These are phyloP conservation scores for Wickerhamiella siamensis DNA, from an alignment of 805 yeast genomes.

Conservation along the genomic window DNA sequence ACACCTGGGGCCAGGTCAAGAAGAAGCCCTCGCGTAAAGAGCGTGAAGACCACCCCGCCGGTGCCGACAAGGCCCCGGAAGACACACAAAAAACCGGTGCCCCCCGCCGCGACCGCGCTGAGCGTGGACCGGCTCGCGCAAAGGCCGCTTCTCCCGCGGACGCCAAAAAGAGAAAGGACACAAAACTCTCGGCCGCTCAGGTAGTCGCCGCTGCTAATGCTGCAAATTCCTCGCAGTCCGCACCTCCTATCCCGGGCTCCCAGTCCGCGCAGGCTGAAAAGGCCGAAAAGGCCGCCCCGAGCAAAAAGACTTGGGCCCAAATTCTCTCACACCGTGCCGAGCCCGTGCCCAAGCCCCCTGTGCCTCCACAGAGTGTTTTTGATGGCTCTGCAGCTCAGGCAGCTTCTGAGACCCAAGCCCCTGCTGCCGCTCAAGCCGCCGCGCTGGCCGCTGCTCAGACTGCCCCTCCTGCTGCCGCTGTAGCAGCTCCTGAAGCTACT, in stretches of 20 bases:
- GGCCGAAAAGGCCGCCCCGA: slow-evolving; percentile 4
- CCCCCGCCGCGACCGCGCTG: slow-evolving; percentile 2
- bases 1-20: slow-evolving; percentile 84
- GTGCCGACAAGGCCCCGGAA: slow-evolving; percentile 1
- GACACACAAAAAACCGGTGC: not conserved
- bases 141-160: slow-evolving; percentile 8
- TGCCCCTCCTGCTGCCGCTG: slow-evolving; percentile 11
- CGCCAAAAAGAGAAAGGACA: slow-evolving; percentile 12
- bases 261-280: slow-evolving; percentile 2
- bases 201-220: slow-evolving; percentile 10
- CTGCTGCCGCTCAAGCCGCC: slow-evolving; percentile 7
- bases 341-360: slow-evolving; percentile 3
- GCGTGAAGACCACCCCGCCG: slow-evolving; percentile 27
- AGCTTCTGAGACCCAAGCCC: slow-evolving; percentile 12
- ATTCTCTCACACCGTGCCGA: slow-evolving; percentile 4
- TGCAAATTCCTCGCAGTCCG: slow-evolving; percentile 14
- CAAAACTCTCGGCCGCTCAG: slow-evolving; percentile 4
- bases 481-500: slow-evolving; percentile 9
- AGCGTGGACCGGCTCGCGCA: not conserved
- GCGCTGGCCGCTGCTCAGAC: slow-evolving; percentile 9
- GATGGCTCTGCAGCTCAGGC: slow-evolving; percentile 11
- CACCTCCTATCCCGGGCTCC: slow-evolving; percentile 9
- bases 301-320: slow-evolving; percentile 16
- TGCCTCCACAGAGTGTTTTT: slow-evolving; percentile 1
- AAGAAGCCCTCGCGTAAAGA: slow-evolving; percentile 32